phyloP scores from a whole-genome alignment of 176 grass and related monocot species.

The Musa troglodytarum region DNA sequence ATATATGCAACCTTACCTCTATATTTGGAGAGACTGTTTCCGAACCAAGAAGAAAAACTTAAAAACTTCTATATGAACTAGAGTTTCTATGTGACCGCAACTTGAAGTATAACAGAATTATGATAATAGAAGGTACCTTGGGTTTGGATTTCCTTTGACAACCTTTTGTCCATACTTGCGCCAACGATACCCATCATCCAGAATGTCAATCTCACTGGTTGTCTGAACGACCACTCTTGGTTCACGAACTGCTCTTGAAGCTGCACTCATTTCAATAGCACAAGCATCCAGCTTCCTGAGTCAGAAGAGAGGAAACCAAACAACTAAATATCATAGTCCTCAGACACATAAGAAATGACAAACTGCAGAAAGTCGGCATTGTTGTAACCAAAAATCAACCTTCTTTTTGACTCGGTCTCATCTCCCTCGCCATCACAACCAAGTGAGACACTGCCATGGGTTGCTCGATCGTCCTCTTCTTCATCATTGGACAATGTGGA shows the following conservation, averaged over 20 bases:
- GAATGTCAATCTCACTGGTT: conserved; percentile 75
- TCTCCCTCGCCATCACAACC: conserved; percentile 61
- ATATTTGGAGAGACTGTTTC: no score
- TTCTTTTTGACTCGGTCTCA: conserved; percentile 87
- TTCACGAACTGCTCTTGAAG: conserved; percentile 71
- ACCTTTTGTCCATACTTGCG: conserved; percentile 99
- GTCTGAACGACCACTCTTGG: conserved; percentile 77
- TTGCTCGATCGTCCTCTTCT: conserved; percentile 48
- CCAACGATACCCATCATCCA: conserved; percentile 94
- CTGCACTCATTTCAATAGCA: conserved; percentile 61
- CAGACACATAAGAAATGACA: not conserved
- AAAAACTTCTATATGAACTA: not conserved
- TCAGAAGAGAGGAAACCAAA: conserved; percentile 7
- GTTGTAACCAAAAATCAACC: conserved; percentile 27
- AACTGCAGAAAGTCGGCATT: not conserved
- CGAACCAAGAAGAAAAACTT: no score
- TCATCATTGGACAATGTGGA: conserved; percentile 80
- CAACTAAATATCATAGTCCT: not conserved
- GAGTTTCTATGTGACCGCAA: not conserved
- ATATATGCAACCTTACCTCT: no score
- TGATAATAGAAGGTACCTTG: conserved; percentile 41
- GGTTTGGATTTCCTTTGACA: conserved; percentile 97
- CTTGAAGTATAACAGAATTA: not conserved
- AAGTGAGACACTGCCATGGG: conserved; percentile 41
- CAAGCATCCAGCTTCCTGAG: conserved; percentile 64